phyloP scores from a whole-genome alignment of 805 yeast genomes.

The Pichia cabralensis region DNA sequence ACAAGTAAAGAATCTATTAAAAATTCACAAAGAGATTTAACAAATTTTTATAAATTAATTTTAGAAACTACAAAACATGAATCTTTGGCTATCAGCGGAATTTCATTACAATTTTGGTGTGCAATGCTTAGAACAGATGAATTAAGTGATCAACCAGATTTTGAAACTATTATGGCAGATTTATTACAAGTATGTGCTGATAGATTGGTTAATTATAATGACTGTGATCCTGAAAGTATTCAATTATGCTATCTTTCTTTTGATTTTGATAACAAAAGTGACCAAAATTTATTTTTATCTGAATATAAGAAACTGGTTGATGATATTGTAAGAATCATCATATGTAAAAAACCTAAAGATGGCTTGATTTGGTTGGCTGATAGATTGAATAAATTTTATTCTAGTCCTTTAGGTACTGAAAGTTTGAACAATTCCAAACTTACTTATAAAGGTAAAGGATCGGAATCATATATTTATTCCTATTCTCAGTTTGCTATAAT shows the following conservation, averaged over 20 bases:
- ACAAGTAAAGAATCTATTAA: conserved; percentile 18
- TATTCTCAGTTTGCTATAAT: conserved; percentile 76
- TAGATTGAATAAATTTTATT: conserved; percentile 62
- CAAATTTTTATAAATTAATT: conserved; percentile 62
- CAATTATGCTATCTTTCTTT: conserved; percentile 62
- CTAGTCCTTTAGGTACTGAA: conserved; percentile 55
- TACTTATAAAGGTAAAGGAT: conserved; percentile 43
- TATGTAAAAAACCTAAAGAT: conserved; percentile 77
- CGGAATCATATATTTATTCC: conserved; percentile 65
- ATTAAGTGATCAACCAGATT: conserved; percentile 45
- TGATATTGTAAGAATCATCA: conserved; percentile 79
- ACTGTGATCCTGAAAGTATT: conserved; percentile 52
- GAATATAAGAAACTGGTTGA: conserved; percentile 79
- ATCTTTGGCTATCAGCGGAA: conserved; percentile 80
- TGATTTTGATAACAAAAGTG: conserved; percentile 85
- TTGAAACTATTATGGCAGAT: conserved; percentile 49
- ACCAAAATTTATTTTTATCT: conserved; percentile 61
- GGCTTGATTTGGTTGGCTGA: conserved; percentile 76
- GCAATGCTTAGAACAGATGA: conserved; percentile 76
- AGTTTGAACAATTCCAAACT: conserved; percentile 48
- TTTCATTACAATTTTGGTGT: conserved; percentile 92
- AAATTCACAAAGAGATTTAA: conserved; percentile 50
- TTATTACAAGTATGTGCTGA: conserved; percentile 69
- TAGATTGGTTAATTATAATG: conserved; percentile 64
- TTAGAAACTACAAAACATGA: conserved; percentile 75